Evolutionary conservation across 495 filamentous ascomycete genomes (phyloP).

Genomic region (Apiosordaria backusii): DNA sequence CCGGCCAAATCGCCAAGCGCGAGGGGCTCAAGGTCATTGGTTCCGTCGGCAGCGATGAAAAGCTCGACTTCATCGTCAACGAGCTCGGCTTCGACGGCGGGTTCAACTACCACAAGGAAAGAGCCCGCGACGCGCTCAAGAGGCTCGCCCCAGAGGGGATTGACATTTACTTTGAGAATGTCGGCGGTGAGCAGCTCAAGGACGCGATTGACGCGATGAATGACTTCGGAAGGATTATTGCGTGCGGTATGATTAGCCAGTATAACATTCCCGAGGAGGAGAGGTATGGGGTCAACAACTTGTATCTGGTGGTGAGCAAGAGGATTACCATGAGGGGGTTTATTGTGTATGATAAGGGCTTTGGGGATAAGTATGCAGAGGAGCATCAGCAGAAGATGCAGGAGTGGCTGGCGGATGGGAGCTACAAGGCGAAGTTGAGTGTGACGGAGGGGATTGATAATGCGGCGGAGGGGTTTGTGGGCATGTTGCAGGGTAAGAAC

Average conservation of each 20-base stretch:
- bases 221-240: slow-evolving; percentile 63
- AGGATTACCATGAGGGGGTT: slow-evolving; percentile 65
- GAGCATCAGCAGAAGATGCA: slow-evolving; percentile 80
- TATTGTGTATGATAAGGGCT: slow-evolving; percentile 58
- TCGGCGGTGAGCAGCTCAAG: slow-evolving; percentile 84
- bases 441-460: slow-evolving; percentile 82
- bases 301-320: slow-evolving; percentile 50
- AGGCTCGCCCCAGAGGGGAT: slow-evolving; percentile 78
- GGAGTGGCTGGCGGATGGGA: slow-evolving; percentile 81
- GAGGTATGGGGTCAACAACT: slow-evolving; percentile 66
- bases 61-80: slow-evolving; percentile 62
- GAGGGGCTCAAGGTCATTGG: slow-evolving; percentile 85
- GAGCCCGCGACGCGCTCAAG: slow-evolving; percentile 65
- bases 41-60: slow-evolving; percentile 59
- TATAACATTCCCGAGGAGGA: slow-evolving; percentile 65
- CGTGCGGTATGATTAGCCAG: slow-evolving; percentile 52
- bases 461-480: slow-evolving; percentile 73
- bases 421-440: slow-evolving; percentile 66
- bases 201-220: slow-evolving; percentile 71
- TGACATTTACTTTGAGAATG: slow-evolving; percentile 96
- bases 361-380: slow-evolving; percentile 65
- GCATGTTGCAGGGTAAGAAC: slow-evolving; percentile 85
- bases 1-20: slow-evolving; percentile 81
- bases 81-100: slow-evolving; percentile 66
- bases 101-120: slow-evolving; percentile 66